These are phyloP conservation scores for Tetrapisispora iriomotensis DNA, from an alignment of 805 yeast genomes.

Conservation along the genomic window DNA sequence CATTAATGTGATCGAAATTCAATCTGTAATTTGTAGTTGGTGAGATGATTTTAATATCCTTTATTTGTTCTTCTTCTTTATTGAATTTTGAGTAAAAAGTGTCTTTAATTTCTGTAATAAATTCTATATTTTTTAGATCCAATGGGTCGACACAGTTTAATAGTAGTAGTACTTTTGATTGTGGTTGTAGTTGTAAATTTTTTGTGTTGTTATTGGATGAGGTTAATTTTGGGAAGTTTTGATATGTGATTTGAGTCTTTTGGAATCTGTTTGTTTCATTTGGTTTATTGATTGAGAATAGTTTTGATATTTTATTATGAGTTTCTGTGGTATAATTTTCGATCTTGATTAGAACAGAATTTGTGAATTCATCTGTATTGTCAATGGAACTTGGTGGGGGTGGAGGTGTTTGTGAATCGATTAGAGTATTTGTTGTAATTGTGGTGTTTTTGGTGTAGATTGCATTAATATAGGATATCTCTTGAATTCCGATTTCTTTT, in stretches of 20 bases:
- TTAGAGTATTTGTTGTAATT: background rate
- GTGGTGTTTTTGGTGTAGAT: constrained; percentile 1
- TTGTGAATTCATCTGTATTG: constrained; percentile 8
- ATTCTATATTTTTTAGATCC: constrained; percentile 45
- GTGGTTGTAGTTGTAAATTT: background rate
- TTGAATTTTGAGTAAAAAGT: constrained; percentile 36
- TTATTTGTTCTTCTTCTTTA: constrained; percentile 32
- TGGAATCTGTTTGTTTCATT: constrained; percentile 14
- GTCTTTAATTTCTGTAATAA: constrained; percentile 38
- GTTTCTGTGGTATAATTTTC: background rate
- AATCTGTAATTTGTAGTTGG: constrained; percentile 37
- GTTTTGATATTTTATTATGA: background rate
- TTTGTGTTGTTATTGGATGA: too few species aligned
- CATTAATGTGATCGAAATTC: constrained; percentile 35
- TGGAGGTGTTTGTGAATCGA: background rate
- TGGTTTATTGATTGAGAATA: constrained; percentile 13
- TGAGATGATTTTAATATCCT: constrained; percentile 45
- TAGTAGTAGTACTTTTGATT: constrained; percentile 47
- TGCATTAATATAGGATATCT: constrained; percentile 6
- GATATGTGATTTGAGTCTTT: constrained; percentile 23
- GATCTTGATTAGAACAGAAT: constrained; percentile 19
- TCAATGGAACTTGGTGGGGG: background rate
- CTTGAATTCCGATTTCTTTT: constrained; percentile 1
- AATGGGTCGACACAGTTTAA: constrained; percentile 56
- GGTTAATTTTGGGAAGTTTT: constrained; percentile 32